These are phyloP conservation scores for Xylariaceae sp. DNA, from an alignment of 2,329 filamentous ascomycete genomes.

Conservation along the genomic window DNA sequence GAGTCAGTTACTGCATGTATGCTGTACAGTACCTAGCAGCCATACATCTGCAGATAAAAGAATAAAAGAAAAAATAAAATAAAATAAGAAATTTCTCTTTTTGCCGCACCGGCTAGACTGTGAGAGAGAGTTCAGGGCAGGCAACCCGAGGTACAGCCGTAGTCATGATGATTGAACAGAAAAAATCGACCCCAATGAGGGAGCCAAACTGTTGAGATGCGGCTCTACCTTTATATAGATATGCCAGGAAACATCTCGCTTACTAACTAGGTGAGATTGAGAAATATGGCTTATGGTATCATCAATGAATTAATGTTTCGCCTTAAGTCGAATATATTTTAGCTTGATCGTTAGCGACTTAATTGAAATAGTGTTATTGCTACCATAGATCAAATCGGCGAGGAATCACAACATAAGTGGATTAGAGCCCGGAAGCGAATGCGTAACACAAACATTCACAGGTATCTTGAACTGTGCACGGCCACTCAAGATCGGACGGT, in stretches of 20 bases:
- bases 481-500: not conserved
- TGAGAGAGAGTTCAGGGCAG: slow-evolving; percentile 11
- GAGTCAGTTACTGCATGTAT: slow-evolving; percentile 20
- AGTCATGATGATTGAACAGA: slow-evolving; percentile 1
- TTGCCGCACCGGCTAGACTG: slow-evolving; percentile 24
- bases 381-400: not conserved
- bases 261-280: not conserved
- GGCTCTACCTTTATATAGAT: no score
- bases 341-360: not conserved
- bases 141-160: slow-evolving; percentile 5
- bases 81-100: no score
- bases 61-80: slow-evolving; percentile 9
- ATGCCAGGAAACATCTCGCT: no score
- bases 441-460: not conserved
- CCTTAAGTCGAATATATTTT: not conserved
- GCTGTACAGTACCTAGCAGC: slow-evolving; percentile 1
- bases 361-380: not conserved
- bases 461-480: not conserved
- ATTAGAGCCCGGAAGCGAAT: not conserved
- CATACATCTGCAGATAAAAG: not conserved
- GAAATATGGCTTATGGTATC: not conserved
- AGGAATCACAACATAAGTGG: not conserved
- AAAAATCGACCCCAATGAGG: not conserved
- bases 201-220: not conserved
- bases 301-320: not conserved